Evolutionary conservation across 163 green algal species (phyloP), one percentile per base, ranked within the genome.

Genomic region (Volvox carteri): DNA sequence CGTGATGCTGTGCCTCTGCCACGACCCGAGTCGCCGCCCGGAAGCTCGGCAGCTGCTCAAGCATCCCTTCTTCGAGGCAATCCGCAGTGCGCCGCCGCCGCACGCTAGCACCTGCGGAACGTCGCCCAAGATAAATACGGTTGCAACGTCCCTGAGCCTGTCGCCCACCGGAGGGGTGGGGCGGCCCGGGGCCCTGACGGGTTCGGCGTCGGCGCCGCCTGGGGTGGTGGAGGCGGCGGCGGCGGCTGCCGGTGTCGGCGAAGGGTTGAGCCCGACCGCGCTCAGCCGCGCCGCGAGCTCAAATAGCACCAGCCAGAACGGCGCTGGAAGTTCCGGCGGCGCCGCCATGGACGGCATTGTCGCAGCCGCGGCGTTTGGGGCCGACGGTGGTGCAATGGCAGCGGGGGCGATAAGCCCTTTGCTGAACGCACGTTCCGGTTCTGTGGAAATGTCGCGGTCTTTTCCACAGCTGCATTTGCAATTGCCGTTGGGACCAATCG

Each of bases 1-100:
- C 89, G 97, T 99, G 78, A 92, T 25, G 75, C 91, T 97, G 35
- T 99, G 97, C 92, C 97, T 99, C 50, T 75, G 46, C 2, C 90
- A 95, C 37, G 86, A 95, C 28, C 88, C 90, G 21, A 86, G 94
- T 16, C 54, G 93, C 37, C 93, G 98, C 0, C 97, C 97, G 4
- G 94, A 95, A 37, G 95, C 97, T 2, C 92, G 96, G 14, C 94
- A 99, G 92, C 95, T 99, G 67, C 94, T 99, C 28, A 98, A 98
- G 92, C 95, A 99, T 91, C 92, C 94, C 28, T 99, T 98, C 91
- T 98, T 99, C 78, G 94, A 97, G 72, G 37, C 72, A 19, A 54
- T 77, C 25, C 84, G n/a, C n/a, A n/a, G 84, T 28, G 65, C 81
- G 14, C 2, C 46, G 44, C 39, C 46, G 14, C 9, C 33, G 23